Base-by-base conservation (phyloP, 129 eudicot genomes). In the Lonicera japonica region DNA sequence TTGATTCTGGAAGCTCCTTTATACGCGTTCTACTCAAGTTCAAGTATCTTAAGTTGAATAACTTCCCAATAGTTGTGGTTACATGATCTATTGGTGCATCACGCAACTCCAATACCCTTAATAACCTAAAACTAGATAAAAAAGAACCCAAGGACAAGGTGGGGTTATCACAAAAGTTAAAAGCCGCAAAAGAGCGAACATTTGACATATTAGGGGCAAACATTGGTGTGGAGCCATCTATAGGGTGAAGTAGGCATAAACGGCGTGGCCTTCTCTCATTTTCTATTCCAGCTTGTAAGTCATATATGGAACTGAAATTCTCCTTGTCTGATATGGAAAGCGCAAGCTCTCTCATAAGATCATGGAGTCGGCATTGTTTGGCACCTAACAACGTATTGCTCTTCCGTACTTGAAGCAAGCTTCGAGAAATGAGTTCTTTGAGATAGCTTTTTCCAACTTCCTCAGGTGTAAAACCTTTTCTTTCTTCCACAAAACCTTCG, bases 331-430 rank as follows among this genome's bases (percentile, higher is more conserved):
- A 73, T 20, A 36, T 56, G 0, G 24, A 59, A 47, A 47, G 70
- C 25, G 72, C 72, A 52, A 73, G 61, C 67, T 73, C 67, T 48
- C 67, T 61, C 29, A 73, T 60, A 21, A 73, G 48, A 43, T 59
- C 72, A 18, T 65, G 72, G 62, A 73, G 50, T 40, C 65, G 65
- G 43, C 67, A 73, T 14, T 0, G 21, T 43, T 56, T 56, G 21
- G 39, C 8, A n/a, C 39, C 23, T 15, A 22, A 22, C 0, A 8
- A 56, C 4, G 0, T 7, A 17, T 25, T 56, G 19, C 19, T 56
- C 16, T 10, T 4, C 8, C 13, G 8, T 4, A 56, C 61, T 56
- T 24, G 39, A 56, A 56, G 39, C 40, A 56, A 11, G 61, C n/a
- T 56, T 25, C 61, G 61, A 11, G 21, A 16, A 23, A 25, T 15